A percentile compares a stretch with the other conserved stretches of the same genome.
Conservation (phyloP, 2,329 filamentous ascomycete genomes). For the Colletotrichum zoysiae region DNA sequence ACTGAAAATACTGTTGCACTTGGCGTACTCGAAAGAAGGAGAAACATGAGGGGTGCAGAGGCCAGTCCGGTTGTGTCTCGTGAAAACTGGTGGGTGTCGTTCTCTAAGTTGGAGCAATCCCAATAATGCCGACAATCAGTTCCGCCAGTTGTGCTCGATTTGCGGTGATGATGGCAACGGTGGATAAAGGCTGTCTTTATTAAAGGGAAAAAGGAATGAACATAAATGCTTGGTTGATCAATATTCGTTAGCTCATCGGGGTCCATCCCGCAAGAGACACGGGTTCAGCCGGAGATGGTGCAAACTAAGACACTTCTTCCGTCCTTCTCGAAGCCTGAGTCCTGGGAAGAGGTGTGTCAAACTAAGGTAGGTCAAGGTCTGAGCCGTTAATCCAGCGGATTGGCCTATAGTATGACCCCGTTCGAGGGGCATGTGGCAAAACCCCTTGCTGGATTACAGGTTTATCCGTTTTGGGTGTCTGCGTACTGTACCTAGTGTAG, state of each 20-base stretch:
- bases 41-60: not conserved
- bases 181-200: not conserved
- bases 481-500: not conserved
- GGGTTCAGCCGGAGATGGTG: conserved; percentile 15
- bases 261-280: not conserved
- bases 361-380: conserved; percentile 8
- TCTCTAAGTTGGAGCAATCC: not conserved
- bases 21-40: not conserved
- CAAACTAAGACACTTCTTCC: conserved; percentile 29
- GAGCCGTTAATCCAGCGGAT: conserved; percentile 34
- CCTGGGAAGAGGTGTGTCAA: conserved; percentile 25
- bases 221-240: not conserved
- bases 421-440: conserved; percentile 26
- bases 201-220: not conserved
- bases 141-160: not conserved
- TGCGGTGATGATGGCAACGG: not conserved
- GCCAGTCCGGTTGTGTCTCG: not conserved
- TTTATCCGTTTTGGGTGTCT: conserved; percentile 3
- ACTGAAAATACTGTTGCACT: not conserved
- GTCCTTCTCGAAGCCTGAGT: conserved; percentile 38
- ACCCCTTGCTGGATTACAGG: conserved; percentile 4
- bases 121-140: not conserved
- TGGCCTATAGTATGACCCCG: conserved; percentile 18
- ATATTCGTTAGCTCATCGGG: not conserved
- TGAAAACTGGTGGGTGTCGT: not conserved